These are phyloP conservation scores for Pyrenophora teres DNA, from an alignment of 2,329 filamentous ascomycete species.

Conservation along the genomic window DNA sequence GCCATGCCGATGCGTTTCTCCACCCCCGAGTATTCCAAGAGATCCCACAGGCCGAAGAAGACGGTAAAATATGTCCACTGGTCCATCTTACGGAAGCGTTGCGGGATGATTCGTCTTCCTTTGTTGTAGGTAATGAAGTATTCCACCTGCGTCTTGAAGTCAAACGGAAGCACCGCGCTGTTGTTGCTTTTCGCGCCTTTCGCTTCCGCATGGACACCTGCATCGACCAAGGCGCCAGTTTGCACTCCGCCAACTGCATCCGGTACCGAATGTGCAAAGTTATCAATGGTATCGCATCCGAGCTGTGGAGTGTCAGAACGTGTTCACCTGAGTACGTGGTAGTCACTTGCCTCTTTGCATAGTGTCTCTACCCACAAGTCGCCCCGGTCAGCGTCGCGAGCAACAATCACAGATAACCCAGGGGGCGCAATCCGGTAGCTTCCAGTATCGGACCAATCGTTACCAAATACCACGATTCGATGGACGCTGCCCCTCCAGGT, in stretches of 20 bases:
- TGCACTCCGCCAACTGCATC: conserved; percentile 18
- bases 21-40: conserved; percentile 40
- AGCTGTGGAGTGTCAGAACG: conserved; percentile 38
- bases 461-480: conserved; percentile 47
- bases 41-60: conserved; percentile 46
- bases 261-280: conserved; percentile 44
- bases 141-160: conserved; percentile 47
- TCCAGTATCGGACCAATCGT: conserved; percentile 48
- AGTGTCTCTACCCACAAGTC: conserved; percentile 45
- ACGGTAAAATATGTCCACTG: conserved; percentile 45
- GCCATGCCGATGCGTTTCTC: conserved; percentile 34
- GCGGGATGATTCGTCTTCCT: conserved; percentile 21
- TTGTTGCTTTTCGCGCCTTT: conserved; percentile 20
- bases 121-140: conserved; percentile 40
- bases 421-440: conserved; percentile 42
- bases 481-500: conserved; percentile 37
- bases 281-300: conserved; percentile 43
- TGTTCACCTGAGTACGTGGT: conserved; percentile 1
- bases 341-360: conserved; percentile 44
- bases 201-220: conserved; percentile 37
- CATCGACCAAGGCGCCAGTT: conserved; percentile 40
- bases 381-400: conserved; percentile 38
- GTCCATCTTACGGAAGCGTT: conserved; percentile 25
- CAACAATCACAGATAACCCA: conserved; percentile 21
- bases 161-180: conserved; percentile 29